Evolutionary conservation across 306 rosid species (phyloP).

Genomic region (Amphicarpaea edgeworthii): DNA sequence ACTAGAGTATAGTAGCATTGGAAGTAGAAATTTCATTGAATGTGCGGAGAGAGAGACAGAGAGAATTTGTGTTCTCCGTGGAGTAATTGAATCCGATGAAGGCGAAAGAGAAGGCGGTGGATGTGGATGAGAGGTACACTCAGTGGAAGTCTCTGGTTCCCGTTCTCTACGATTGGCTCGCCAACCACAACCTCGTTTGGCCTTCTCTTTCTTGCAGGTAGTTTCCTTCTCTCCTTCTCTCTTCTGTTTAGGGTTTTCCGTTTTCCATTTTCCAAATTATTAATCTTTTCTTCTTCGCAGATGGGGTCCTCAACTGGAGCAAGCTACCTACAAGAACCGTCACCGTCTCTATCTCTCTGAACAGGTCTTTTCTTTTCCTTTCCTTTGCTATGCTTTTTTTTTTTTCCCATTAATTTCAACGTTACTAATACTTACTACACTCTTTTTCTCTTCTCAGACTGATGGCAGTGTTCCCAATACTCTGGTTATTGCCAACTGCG

Average conservation of each 20-base stretch:
- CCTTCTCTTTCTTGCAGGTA: slow-evolving; percentile 97
- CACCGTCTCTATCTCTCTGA: slow-evolving; percentile 94
- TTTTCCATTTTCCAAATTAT: neutral
- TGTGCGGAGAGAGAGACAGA: too few species aligned
- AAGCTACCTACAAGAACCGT: slow-evolving; percentile 85
- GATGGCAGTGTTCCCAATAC: slow-evolving; percentile 95
- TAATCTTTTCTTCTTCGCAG: slow-evolving; percentile 40
- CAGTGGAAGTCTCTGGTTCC: slow-evolving; percentile 95
- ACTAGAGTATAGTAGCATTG: too few species aligned
- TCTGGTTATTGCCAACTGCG: slow-evolving; percentile 85
- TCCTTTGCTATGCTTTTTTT: too few species aligned
- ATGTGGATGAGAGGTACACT: slow-evolving; percentile 66
- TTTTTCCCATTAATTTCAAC: too few species aligned
- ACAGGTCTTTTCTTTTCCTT: slow-evolving; percentile 50
- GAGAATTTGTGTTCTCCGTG: too few species aligned
- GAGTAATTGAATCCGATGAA: slow-evolving; percentile 27
- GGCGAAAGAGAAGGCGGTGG: slow-evolving; percentile 20
- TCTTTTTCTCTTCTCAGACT: slow-evolving; percentile 56
- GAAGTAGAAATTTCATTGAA: too few species aligned
- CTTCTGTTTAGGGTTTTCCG: neutral
- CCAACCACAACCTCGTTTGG: slow-evolving; percentile 96
- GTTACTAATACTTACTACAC: neutral
- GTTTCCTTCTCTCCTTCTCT: slow-evolving; percentile 45
- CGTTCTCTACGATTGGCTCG: slow-evolving; percentile 93
- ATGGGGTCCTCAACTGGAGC: slow-evolving; percentile 91